A percentile compares a stretch with the other conserved stretches of the same genome.
Evolutionary conservation across 2,329 filamentous ascomycete species (phyloP).

Genomic region (Amesomyces nigricolor): DNA sequence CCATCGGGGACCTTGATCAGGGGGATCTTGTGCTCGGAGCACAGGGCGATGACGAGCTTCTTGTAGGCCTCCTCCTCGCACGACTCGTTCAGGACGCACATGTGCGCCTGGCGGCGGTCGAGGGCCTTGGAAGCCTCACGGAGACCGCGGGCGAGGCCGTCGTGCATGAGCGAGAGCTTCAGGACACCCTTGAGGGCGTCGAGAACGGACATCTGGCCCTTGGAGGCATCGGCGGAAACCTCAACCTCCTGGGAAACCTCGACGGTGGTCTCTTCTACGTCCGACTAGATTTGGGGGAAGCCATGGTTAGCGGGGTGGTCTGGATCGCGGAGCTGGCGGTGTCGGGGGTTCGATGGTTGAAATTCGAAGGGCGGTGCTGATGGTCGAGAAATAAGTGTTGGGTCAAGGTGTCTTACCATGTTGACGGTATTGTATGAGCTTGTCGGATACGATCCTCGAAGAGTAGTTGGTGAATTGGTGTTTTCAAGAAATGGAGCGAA

Average conservation of each 20-base stretch:
- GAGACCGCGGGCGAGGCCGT: conserved; percentile 96
- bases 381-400: not conserved
- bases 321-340: not conserved
- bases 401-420: conserved; percentile 47
- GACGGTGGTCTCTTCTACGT: conserved; percentile 98
- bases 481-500: conserved; percentile 17
- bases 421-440: conserved; percentile 46
- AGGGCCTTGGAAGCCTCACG: conserved; percentile 98
- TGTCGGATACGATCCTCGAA: conserved; percentile 65
- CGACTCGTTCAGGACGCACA: conserved; percentile 99
- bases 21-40: conserved; percentile 99
- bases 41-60: conserved; percentile 98
- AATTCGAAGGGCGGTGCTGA: not conserved
- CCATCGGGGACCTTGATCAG: conserved; percentile 99
- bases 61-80: conserved; percentile 99
- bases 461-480: conserved; percentile 35
- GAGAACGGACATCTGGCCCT: conserved; percentile 94
- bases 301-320: conserved; percentile 21
- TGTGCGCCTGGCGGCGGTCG: conserved; percentile 97
- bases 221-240: conserved; percentile 84
- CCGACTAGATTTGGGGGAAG: conserved; percentile 61
- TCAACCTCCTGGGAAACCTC: conserved; percentile 87
- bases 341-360: not conserved
- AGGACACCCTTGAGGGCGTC: conserved; percentile 98
- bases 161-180: conserved; percentile 98